Base-by-base conservation (phyloP, 2,329 filamentous ascomycete species). In the Zymoseptoria crescenta region DNA sequence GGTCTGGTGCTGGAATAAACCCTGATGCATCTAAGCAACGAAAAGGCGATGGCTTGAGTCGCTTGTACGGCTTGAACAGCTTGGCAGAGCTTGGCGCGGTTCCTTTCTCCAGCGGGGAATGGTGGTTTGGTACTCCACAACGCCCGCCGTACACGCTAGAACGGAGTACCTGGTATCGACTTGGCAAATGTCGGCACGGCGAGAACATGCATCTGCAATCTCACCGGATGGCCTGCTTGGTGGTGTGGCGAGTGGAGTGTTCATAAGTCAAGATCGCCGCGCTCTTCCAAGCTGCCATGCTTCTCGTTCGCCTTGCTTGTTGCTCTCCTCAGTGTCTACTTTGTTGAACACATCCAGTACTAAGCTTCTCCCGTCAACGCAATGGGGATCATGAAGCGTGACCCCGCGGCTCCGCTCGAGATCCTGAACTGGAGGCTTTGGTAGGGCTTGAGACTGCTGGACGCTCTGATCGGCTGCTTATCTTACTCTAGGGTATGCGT, bases 351-450 rank as follows among this genome's bases (percentile, higher is more conserved):
- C 28, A 5, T 19, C 48, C 49, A 52, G 48, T n/a, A n/a, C n/a
- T n/a, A 58, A 62, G 62, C 62, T 59, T 59, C 55, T 52, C 48
- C 45, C 27, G 41, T 10, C 54, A 59, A 64, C 60, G n/a, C n/a
- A 56, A 66, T 64, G 58, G 70, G 72, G 64, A 64, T 64, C 50
- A 59, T 63, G 65, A 73, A 64, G 62, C 70, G 57, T 60, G 74
- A 83, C 77, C 85, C 54, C 10, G 82, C 82, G 59, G 87, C 89
- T 61, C 88, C 88, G 4, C 80, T 81, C 57, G 83, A 88, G 69
- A 81, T 86, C 62, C 83, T 91, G 72, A 92, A 92, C 75, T 91
- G 87, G 87, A 80, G 84, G 51, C 79, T 92, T 62, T 91, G 87
- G 86, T 89, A 41, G 35, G 35, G n/a, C 35, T 5, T 16, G 10